Evolutionary conservation across 2,329 filamentous ascomycete species (phyloP), one percentile per base, ranked within the genome.

Genomic region (Colletotrichum australisinense): DNA sequence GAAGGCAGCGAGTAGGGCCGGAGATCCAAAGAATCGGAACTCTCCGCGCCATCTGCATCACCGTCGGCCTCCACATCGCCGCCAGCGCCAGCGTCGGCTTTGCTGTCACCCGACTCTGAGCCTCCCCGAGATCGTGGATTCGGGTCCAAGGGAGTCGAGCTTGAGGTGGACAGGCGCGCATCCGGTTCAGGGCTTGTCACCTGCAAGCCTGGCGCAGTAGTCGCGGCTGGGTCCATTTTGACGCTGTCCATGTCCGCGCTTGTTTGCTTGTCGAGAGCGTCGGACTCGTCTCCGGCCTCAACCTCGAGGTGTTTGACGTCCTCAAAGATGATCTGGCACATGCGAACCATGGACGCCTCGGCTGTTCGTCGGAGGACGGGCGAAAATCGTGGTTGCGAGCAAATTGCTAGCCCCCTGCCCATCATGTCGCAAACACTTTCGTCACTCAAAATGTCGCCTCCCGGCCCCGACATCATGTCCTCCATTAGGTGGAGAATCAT

Each of bases 361-460:
- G 97, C 97, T 24, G 95, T 97, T 75, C 95, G 90, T 75, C 96
- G 91, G 67, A 99, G 86, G 4, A 98, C 92, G 78, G 98, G 95
- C 11, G 95, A 98, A 74, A 98, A 92, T 68, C 96, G 91, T 68
- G 94, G 91, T 80, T 98, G 95, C 75, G 96, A 99, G 86, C 97
- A 99, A 87, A 99, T 98, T 80, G 95, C 98, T 76, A 99, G 84
- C 1, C 96, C 97, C 1, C 95, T 96, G 81, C 98, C 97, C 96
- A 99, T 98, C 95, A 99, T 98, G 81, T 98, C 95, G 81, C 97
- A 99, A 12, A 99, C 95, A 80, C 96, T 98, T 84, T 98, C 96
- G 79, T 99, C 97, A 72, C 96, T 97, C n/a, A 99, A 86, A 12
- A 98, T 91, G 76, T 97, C 93, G 49, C 97, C 97, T 35, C 96